Base-by-base conservation (phyloP, 2,329 filamentous ascomycete genomes). In the Diplocarpon rosae region DNA sequence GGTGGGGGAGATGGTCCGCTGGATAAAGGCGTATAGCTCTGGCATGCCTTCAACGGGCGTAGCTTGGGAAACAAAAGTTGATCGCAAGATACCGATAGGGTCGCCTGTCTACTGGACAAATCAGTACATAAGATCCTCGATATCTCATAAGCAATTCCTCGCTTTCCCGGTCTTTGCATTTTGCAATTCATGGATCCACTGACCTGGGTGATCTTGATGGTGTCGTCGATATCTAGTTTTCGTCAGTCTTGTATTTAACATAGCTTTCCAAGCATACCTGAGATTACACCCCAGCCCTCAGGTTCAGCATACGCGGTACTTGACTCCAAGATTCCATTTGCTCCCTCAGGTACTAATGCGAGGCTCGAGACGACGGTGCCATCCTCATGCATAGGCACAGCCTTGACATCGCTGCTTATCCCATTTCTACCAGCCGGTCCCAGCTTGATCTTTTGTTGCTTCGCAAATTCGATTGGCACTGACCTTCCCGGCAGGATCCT, bases 211-310 rank as follows among this genome's bases (percentile, higher is more conserved):
- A 89, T 69, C 65, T 96, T 95, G 69, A 96, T 94, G 0, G 89
- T 95, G 64, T 96, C 90, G 60, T 96, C 92, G 53, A 96, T 77
- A 57, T 96, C 90, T 80, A 39, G 30, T 13, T 12, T 34, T n/a
- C 16, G 39, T 60, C 46, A 59, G 54, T 47, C 27, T 28, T 20
- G 31, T 27, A n/a, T 24, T 24, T 15, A 24, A 10, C 2, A 32
- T 32, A 3, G 9, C n/a, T 1, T n/a, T 31, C 27, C 16, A 7
- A n/a, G 37, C 65, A 41, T 63, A 80, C 77, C 77, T 32, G 84
- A 90, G 51, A 95, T 80, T 11, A 96, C 67, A 11, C 77, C 78
- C 88, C 88, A 95, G 7, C 90, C 89, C 38, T 83, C 77, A 0
- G 82, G 76, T 14, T 77, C 79, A 0, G 85, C 84, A 57, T 84